phyloP scores from a whole-genome alignment of 169 alveolate genomes.

The Plasmodium gaboni region DNA sequence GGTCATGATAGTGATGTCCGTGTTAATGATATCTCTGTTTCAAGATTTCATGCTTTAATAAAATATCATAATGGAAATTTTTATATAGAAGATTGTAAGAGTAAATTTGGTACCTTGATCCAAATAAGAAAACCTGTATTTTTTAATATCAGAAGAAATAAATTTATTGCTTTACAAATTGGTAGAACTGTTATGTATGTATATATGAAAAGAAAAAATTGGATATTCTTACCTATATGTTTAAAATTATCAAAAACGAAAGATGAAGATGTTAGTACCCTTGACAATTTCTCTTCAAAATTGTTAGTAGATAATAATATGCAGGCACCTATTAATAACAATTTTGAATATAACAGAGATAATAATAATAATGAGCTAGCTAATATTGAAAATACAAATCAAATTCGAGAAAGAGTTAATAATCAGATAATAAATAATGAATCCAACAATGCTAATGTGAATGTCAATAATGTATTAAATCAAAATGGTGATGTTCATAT shows the following conservation, averaged over 20 bases:
- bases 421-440: neutral
- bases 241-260: slow-evolving; percentile 61
- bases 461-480: neutral
- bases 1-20: slow-evolving; percentile 95
- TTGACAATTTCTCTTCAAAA: slow-evolving; percentile 60
- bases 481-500: neutral
- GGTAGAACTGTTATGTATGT: slow-evolving; percentile 84
- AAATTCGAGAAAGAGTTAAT: neutral
- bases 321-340: slow-evolving; percentile 13
- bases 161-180: slow-evolving; percentile 79
- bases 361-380: neutral
- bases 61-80: slow-evolving; percentile 90
- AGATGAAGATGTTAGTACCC: slow-evolving; percentile 69
- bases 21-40: slow-evolving; percentile 95
- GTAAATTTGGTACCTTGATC: slow-evolving; percentile 97
- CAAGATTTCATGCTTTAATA: slow-evolving; percentile 93
- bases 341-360: slow-evolving; percentile 40
- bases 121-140: slow-evolving; percentile 76
- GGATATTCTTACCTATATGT: slow-evolving; percentile 58
- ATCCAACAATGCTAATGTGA: neutral
- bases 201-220: slow-evolving; percentile 69
- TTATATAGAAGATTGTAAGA: slow-evolving; percentile 92
- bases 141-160: slow-evolving; percentile 56
- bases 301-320: slow-evolving; percentile 47
- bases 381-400: slow-evolving; percentile 8